Evolutionary conservation across 345 rosid genomes (phyloP), one percentile per base, ranked within the genome.

Genomic region (Toxicodendron radicans): DNA sequence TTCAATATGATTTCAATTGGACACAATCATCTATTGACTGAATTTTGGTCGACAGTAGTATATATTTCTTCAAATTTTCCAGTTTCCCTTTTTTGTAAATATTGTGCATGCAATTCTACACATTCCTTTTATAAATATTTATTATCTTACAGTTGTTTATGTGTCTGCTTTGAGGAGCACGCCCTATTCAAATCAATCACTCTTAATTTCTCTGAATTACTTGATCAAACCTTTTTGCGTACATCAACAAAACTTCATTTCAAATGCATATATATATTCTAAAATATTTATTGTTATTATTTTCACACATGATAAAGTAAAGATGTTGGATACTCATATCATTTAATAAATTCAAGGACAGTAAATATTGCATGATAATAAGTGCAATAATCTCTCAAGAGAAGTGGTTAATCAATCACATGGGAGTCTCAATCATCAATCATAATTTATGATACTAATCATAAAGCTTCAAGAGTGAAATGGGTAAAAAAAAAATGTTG

Each of bases 11-110:
- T 79, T 79, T 38, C 45, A 66, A 41, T 10, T 32, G 52, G 70
- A 77, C 85, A 84, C 58, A 75, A 84, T 81, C 81, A 79, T 84
- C 80, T 35, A 13, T 3, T 48, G 32, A 14, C 61, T 67, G 48
- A 51, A 64, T 35, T 72, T 73, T 48, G 73, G 76, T 71, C 79
- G 64, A 75, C 41, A 27, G 1, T 27, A 27, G 18, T 35, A 5
- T 8, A 38, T 38, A 2, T 38, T 38, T 38, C 43, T 7, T 38
- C 43, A 38, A 38, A 5, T 27, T 27, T 27, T 27, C 2, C 30
- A 27, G 30, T 27, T 27, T 27, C 30, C 30, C 30, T 27, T 27
- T 27, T 27, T 27, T 52, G 58, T n/a, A 41, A 38, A 18, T 23
- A 41, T 14, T 24, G 43, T 58, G 23, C 62, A 38, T 38, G 43